Conservation (phyloP, 2,329 filamentous ascomycete species). For the Fusarium sp. region DNA sequence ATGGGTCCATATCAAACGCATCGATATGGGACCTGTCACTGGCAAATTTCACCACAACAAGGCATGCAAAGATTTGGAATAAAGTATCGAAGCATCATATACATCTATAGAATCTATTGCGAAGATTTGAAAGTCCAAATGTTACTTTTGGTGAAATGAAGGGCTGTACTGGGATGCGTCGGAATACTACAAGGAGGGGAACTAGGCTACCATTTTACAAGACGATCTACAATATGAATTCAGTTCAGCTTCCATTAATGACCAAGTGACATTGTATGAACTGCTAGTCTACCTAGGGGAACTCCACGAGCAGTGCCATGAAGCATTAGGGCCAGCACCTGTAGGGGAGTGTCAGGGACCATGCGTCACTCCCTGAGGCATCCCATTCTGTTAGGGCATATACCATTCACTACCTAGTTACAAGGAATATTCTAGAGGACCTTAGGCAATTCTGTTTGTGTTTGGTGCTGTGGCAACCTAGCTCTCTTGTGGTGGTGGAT, state of each 20-base stretch:
- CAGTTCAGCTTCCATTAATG: neutral
- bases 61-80: neutral
- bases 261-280: neutral
- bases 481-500: constrained; percentile 2
- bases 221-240: neutral
- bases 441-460: neutral
- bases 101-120: fast-evolving
- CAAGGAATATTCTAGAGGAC: neutral
- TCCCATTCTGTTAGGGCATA: neutral
- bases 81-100: neutral
- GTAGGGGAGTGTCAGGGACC: constrained; percentile 4
- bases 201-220: neutral
- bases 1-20: neutral
- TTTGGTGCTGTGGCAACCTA: constrained; percentile 12
- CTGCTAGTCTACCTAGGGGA: neutral
- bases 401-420: neutral
- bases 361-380: neutral
- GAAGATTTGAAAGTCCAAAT: neutral
- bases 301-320: neutral
- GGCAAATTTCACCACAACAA: neutral
- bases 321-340: neutral
- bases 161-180: neutral
- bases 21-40: constrained; percentile 6
- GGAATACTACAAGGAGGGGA: neutral
- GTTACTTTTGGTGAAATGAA: neutral